Conservation (phyloP, 495 filamentous ascomycete genomes). For the Pseudotulostoma volvatum region DNA sequence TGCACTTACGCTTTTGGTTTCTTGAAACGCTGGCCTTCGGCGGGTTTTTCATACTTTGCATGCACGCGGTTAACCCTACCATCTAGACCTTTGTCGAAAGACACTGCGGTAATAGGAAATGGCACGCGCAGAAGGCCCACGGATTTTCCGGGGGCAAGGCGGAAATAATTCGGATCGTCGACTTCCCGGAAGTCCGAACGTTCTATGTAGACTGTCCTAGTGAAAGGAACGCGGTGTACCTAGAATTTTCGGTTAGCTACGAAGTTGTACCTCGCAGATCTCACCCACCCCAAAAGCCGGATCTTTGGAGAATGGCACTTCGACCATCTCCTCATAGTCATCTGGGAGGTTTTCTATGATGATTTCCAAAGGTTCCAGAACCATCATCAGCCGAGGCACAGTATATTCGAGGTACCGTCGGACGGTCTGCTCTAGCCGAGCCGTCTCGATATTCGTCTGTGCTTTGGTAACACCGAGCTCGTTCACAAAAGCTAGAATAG, state of each 20-base stretch:
- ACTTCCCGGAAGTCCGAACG: slow-evolving; percentile 79
- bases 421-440: slow-evolving; percentile 62
- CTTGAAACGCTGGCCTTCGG: slow-evolving; percentile 36
- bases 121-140: slow-evolving; percentile 78
- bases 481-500: slow-evolving; percentile 73
- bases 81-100: slow-evolving; percentile 62
- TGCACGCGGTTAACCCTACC: too few species aligned
- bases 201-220: slow-evolving; percentile 83
- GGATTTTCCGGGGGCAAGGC: slow-evolving; percentile 75
- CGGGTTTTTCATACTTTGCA: slow-evolving; percentile 29
- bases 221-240: too few species aligned
- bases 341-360: slow-evolving; percentile 33
- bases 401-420: slow-evolving; percentile 68
- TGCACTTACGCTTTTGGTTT: slow-evolving; percentile 58
- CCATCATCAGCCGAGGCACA: slow-evolving; percentile 71
- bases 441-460: slow-evolving; percentile 52
- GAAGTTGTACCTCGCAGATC: too few species aligned
- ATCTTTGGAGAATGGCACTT: slow-evolving; percentile 47
- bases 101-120: slow-evolving; percentile 64
- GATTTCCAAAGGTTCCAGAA: slow-evolving; percentile 54
- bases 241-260: too few species aligned
- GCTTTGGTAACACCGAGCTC: slow-evolving; percentile 76
- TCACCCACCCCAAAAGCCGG: slow-evolving; percentile 13
- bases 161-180: slow-evolving; percentile 78
- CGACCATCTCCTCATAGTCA: slow-evolving; percentile 18